A percentile compares a stretch with the other conserved stretches of the same genome.
Evolutionary conservation across 345 rosid species (phyloP).

Genomic region (Turnera subulata): DNA sequence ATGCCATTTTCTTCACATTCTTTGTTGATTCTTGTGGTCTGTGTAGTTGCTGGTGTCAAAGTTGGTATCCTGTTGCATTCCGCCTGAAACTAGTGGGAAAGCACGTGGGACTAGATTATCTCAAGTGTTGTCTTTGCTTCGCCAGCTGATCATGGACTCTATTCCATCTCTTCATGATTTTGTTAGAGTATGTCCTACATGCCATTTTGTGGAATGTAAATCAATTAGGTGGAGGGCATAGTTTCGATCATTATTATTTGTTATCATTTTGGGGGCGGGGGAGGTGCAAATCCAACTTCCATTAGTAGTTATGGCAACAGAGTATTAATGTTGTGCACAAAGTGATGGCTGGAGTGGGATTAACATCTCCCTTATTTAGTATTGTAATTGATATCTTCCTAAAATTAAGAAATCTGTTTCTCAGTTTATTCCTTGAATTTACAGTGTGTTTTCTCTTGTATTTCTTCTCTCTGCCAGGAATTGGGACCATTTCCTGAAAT

Average conservation of each 20-base stretch:
- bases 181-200: conserved; percentile 50
- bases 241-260: neutral
- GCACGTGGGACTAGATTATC: conserved; percentile 47
- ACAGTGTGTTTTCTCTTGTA: conserved; percentile 1
- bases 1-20: neutral
- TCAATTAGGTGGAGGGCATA: neutral
- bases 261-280: too few species aligned
- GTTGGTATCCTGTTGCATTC: conserved; percentile 76
- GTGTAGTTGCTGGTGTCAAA: conserved; percentile 87
- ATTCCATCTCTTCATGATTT: conserved; percentile 66
- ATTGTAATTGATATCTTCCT: too few species aligned
- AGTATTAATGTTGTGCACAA: too few species aligned
- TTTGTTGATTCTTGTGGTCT: conserved; percentile 14
- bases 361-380: too few species aligned
- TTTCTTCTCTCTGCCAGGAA: conserved; percentile 46
- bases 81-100: conserved; percentile 40
- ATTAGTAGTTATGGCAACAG: neutral
- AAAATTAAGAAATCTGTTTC: neutral
- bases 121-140: conserved; percentile 56
- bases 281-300: neutral
- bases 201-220: conserved; percentile 1
- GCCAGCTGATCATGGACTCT: conserved; percentile 53
- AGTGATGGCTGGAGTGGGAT: too few species aligned
- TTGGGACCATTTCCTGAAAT: conserved; percentile 80
- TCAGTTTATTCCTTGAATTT: neutral